Base-by-base conservation (phyloP, 2,329 filamentous ascomycete genomes). In the Pseudopyricularia cyperi region DNA sequence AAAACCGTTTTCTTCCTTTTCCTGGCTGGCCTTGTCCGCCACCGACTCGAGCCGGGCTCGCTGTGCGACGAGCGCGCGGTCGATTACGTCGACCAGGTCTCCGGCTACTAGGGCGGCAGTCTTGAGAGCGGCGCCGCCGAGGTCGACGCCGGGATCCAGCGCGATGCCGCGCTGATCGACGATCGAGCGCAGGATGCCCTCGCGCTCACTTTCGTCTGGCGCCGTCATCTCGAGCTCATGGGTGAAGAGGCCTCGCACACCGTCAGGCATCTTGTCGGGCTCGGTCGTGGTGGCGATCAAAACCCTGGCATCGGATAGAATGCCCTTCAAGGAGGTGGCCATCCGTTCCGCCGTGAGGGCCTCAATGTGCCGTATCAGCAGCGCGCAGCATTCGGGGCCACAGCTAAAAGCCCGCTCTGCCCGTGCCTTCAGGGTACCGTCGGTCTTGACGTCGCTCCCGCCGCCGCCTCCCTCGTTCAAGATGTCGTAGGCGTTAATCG, bases 41-140 rank as follows among this genome's bases (percentile, higher is more conserved):
- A 97, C 73, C 19, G 75, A 70, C 64, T 95, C 85, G 1, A 98
- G 74, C 3, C 93, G 85, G 37, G 81, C 76, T 44, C 78, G 79
- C 56, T 87, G 82, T 7, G 89, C 89, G 11, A 91, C 82, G 1
- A 88, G 73, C 1, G 93, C 93, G 47, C 93, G 81, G 61, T 96
- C 90, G 32, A 96, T 88, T 0, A 98, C 91, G 62, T 98, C 93
- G 1, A 95, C 85, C 9, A 98, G 71, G 63, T 98, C 91, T 14
- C 90, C 93, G 19, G 93, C 93, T 3, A 98, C 93, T 7, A 98
- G 74, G 2, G 93, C 93, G 7, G 93, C 93, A 8, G 93, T 98
- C 71, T 97, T 97, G 50, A 98, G 77, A 0, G 93, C 93, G 15
- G 98, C 83, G 9, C 84, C 82, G 55, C 82, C 79, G 5, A 98